Evolutionary conservation across 225 moss, liverwort and hornwort genomes (phyloP).

Genomic region (Pseudisothecium myosuroides): DNA sequence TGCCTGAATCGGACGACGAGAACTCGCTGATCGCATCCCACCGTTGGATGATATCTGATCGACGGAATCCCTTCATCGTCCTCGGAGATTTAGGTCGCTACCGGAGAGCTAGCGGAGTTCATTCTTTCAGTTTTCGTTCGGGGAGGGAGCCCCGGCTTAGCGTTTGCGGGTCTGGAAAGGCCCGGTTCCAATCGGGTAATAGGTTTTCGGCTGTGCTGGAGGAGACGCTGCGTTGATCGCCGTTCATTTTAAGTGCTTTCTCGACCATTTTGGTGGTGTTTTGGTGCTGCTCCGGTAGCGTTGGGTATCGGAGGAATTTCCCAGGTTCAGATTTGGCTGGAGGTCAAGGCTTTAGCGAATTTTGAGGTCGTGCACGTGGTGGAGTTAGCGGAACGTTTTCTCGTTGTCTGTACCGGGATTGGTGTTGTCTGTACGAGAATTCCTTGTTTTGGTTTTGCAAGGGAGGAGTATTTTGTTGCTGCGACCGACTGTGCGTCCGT

Average conservation of each 20-base stretch:
- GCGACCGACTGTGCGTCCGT: background rate
- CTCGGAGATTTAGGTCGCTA: background rate
- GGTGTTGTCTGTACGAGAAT: background rate
- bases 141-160: constrained; percentile 3
- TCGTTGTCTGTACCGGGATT: background rate
- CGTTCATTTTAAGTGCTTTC: background rate
- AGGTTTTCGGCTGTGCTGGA: background rate
- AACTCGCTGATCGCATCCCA: accelerated
- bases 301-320: background rate
- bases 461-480: background rate
- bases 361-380: background rate
- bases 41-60: background rate
- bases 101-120: background rate
- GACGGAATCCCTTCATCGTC: constrained; percentile 6
- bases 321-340: background rate
- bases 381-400: background rate
- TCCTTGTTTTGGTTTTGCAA: background rate
- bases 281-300: background rate
- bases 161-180: background rate
- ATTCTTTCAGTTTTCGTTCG: background rate
- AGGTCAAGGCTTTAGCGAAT: background rate
- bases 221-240: background rate
- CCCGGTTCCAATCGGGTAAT: background rate
- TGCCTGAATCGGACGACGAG: background rate
- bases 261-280: background rate